phyloP scores from a whole-genome alignment of 306 rosid genomes.

The Morella rubra region DNA sequence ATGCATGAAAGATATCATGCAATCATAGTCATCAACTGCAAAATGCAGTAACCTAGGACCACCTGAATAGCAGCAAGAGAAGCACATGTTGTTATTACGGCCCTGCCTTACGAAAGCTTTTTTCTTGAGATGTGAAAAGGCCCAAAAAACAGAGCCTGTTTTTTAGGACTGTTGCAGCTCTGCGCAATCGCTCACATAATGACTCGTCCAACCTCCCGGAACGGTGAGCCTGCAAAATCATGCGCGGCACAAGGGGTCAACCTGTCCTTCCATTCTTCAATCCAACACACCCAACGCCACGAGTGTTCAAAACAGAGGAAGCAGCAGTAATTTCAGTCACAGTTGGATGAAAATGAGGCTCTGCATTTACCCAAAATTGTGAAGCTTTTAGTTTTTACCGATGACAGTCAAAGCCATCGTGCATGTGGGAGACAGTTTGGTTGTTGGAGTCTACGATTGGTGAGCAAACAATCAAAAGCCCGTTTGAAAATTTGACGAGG shows the following conservation, averaged over 20 bases:
- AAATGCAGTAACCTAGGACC: not conserved
- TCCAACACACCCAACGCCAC: not conserved
- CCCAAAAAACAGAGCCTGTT: not conserved
- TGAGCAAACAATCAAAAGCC: slow-evolving; percentile 38
- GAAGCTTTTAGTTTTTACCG: not conserved
- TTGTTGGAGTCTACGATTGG: slow-evolving; percentile 29
- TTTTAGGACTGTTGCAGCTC: not conserved
- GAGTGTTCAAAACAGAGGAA: not conserved
- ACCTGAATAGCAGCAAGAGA: not conserved
- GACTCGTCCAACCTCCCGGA: not conserved
- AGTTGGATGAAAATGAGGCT: not conserved
- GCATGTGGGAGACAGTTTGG: slow-evolving; percentile 19
- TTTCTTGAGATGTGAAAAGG: not conserved
- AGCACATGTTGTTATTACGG: not conserved
- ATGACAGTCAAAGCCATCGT: not conserved
- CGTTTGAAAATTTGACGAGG: slow-evolving; percentile 29
- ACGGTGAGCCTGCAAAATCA: slow-evolving; percentile 4
- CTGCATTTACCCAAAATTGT: not conserved
- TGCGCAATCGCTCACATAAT: slow-evolving; percentile 14
- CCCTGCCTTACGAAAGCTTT: not conserved
- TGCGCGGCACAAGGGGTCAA: not conserved
- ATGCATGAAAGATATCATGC: too few relatives aligned
- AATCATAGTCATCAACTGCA: too few relatives aligned
- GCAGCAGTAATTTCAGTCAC: not conserved
- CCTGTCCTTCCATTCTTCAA: not conserved